These are phyloP conservation scores for Linum tenue DNA, from an alignment of 345 rosid species.

Conservation along the genomic window DNA sequence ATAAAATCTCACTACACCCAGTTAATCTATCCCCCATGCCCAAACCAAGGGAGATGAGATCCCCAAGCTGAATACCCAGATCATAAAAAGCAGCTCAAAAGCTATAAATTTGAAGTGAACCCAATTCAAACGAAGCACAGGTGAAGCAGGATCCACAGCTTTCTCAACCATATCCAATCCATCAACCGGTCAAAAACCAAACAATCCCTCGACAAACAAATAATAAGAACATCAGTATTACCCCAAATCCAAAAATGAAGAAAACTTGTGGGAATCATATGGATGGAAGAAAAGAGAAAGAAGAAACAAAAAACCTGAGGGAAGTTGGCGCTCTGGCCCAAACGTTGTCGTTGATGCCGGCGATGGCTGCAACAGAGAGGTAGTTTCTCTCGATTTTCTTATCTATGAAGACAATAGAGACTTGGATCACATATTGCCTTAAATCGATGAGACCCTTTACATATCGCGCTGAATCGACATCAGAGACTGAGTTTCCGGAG, in stretches of 20 bases:
- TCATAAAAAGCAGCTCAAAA: not conserved
- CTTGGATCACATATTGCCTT: not conserved
- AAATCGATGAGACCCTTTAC: not conserved
- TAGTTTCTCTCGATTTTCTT: constrained; percentile 30
- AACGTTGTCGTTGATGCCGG: constrained; percentile 45
- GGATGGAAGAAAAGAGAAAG: too few relatives aligned
- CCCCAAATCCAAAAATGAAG: not conserved
- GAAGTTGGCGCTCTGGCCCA: constrained; percentile 46
- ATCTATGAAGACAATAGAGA: not conserved
- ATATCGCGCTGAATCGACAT: too few relatives aligned
- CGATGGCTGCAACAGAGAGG: constrained; percentile 37
- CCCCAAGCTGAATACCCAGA: not conserved
- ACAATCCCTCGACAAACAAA: not conserved
- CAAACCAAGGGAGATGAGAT: not conserved
- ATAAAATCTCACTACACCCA: not conserved
- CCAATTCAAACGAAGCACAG: not conserved
- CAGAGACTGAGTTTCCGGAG: too few relatives aligned
- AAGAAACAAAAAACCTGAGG: constrained; percentile 29
- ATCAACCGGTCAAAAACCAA: not conserved
- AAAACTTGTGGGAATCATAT: not conserved
- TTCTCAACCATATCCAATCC: not conserved
- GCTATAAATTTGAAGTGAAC: not conserved
- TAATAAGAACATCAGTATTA: not conserved
- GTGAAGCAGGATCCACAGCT: not conserved
- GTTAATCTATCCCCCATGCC: not conserved